Base-by-base conservation (phyloP, 495 filamentous ascomycete genomes). In the Xylaria longipes region DNA sequence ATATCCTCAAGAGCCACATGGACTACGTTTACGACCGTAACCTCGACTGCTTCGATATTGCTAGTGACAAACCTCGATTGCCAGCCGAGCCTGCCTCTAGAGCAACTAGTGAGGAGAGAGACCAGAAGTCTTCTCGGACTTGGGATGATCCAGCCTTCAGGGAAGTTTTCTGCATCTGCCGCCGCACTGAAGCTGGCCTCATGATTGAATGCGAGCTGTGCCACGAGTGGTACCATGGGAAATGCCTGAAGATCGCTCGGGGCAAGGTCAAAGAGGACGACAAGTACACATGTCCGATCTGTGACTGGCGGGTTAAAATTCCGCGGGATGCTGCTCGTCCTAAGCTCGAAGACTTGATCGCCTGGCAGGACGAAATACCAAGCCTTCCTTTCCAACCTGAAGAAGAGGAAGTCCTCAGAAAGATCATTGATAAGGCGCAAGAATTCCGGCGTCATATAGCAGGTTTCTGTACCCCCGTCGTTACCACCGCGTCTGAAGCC, bases 121-220 rank as follows among this genome's bases (percentile, higher is more conserved):
- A 90, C 17, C 86, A 86, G 52, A 84, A 83, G 25, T 80, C 79
- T 9, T 69, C 73, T 7, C 80, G 80, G 54, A 78, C 81, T 37
- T 87, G 84, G 82, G 85, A 87, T 25, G 85, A 87, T 25, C 81
- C 84, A 8, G 76, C 80, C 62, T 84, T 85, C 63, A 76, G 93
- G 50, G 95, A 98, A 80, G 95, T 98, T 4, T 99, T 98, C 81
- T 99, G 96, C 81, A 97, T 99, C 75, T 99, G 96, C 81, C 90
- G 96, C 68, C 91, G 91, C 70, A 90, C 91, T 22, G 96, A 99
- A 80, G 93, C 95, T 45, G 96, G 96, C 29, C 95, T 98, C 92
- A 99, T 99, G 96, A 97, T 99, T 73, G 96, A 99, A 79, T 99
- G 96, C 81, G 95, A 97, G 80, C 84, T 97, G 43, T 99, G 96